phyloP scores from a whole-genome alignment of 331 rosid species.

The Quercus tomentella region DNA sequence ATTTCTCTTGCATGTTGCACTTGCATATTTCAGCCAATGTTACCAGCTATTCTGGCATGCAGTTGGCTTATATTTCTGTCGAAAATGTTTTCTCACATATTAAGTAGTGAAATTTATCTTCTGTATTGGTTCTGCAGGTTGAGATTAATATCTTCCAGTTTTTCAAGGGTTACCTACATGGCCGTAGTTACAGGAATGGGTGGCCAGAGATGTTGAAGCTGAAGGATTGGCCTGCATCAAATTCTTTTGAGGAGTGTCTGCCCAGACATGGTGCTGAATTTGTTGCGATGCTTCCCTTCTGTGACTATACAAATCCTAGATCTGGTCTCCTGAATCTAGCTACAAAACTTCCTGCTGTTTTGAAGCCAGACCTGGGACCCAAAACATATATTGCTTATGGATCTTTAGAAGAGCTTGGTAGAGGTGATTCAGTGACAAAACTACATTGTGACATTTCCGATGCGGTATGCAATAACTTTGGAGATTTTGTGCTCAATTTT shows the following conservation, averaged over 20 bases:
- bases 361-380: constrained; percentile 71
- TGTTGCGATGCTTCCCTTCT: constrained; percentile 55
- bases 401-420: constrained; percentile 46
- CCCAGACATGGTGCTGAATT: constrained; percentile 66
- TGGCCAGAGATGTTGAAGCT: constrained; percentile 73
- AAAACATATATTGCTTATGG: constrained; percentile 70
- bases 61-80: neutral
- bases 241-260: constrained; percentile 59
- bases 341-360: constrained; percentile 48
- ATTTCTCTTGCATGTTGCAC: neutral
- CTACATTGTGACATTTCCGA: constrained; percentile 69
- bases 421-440: constrained; percentile 70
- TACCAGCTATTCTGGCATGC: neutral
- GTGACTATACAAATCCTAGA: constrained; percentile 60
- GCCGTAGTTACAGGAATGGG: constrained; percentile 48
- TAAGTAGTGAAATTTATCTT: constrained; percentile 7
- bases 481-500: constrained; percentile 4
- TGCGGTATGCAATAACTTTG: constrained; percentile 41
- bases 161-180: constrained; percentile 63
- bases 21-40: neutral
- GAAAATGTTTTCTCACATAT: neutral
- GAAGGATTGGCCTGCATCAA: constrained; percentile 73
- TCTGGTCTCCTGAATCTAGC: constrained; percentile 63
- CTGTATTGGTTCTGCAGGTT: constrained; percentile 41
- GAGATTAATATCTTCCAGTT: constrained; percentile 44